Evolutionary conservation across 2,329 filamentous ascomycete species (phyloP).

Genomic region (Trichoderma breve): DNA sequence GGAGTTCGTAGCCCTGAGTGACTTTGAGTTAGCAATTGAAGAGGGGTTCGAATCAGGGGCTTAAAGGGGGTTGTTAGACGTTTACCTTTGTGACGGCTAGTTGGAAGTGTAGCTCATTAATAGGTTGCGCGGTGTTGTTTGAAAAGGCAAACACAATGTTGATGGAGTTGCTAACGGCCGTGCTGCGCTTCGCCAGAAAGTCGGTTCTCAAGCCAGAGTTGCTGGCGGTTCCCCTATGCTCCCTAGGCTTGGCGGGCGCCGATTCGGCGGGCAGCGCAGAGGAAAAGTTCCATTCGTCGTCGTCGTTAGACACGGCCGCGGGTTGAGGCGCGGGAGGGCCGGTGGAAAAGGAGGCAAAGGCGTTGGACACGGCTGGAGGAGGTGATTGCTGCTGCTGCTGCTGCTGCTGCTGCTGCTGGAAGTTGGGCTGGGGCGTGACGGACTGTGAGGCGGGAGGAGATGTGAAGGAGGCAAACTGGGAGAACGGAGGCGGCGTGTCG

Average conservation of each 20-base stretch:
- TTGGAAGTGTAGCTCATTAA: conserved; percentile 84
- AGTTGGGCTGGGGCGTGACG: conserved; percentile 51
- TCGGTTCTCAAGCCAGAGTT: conserved; percentile 70
- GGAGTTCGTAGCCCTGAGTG: conserved; percentile 71
- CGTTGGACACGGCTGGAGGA: conserved; percentile 47
- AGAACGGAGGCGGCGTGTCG: conserved; percentile 47
- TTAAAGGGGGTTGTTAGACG: neutral
- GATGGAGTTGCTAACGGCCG: conserved; percentile 56
- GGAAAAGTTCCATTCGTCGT: conserved; percentile 93
- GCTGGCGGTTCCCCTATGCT: conserved; percentile 65
- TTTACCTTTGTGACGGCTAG: conserved; percentile 89
- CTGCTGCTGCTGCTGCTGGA: conserved; percentile 46
- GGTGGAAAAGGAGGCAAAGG: conserved; percentile 50
- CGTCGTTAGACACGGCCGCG: conserved; percentile 50
- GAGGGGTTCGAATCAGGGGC: neutral
- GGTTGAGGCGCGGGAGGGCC: conserved; percentile 29
- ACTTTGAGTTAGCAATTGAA: neutral
- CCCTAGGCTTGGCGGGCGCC: conserved; percentile 49
- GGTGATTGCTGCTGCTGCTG: conserved; percentile 48
- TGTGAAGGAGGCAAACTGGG: conserved; percentile 54
- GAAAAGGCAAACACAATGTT: conserved; percentile 77
- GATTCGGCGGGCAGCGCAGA: conserved; percentile 71
- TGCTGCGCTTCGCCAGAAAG: conserved; percentile 64
- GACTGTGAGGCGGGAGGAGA: conserved; percentile 53
- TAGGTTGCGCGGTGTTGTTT: conserved; percentile 68